Conservation (phyloP, 2,329 filamentous ascomycete species). For the Pseudogymnoascus sp. region DNA sequence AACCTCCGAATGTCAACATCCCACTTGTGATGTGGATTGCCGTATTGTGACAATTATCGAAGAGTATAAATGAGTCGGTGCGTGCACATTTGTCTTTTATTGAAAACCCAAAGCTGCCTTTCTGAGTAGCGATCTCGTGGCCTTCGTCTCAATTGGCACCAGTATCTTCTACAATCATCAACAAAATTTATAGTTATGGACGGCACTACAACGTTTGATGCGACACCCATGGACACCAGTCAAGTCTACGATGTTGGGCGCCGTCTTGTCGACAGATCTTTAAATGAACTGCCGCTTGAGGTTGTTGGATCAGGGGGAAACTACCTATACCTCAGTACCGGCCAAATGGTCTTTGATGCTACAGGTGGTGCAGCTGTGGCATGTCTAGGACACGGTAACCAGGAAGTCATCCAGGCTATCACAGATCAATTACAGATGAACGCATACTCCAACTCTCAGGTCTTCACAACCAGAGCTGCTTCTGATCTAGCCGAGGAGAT, state of each 20-base stretch:
- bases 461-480: slow-evolving; percentile 46
- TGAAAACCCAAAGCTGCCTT: background rate
- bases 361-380: slow-evolving; percentile 67
- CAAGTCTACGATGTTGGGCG: background rate
- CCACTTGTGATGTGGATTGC: background rate
- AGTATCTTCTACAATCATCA: background rate
- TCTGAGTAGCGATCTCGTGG: background rate
- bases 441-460: slow-evolving; percentile 50
- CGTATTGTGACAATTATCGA: background rate
- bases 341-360: slow-evolving; percentile 59
- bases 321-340: slow-evolving; percentile 30
- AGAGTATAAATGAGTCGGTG: background rate
- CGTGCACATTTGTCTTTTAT: background rate
- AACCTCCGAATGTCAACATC: too few species aligned
- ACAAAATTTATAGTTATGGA: background rate
- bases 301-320: slow-evolving; percentile 23
- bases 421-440: slow-evolving; percentile 46
- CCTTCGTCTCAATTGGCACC: too few species aligned
- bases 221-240: too few species aligned
- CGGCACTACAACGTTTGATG: background rate
- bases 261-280: slow-evolving; percentile 22
- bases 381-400: slow-evolving; percentile 60
- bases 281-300: slow-evolving; percentile 24
- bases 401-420: slow-evolving; percentile 53
- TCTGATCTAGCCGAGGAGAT: slow-evolving; percentile 36